Evolutionary conservation across 148 eudicot genomes (phyloP).

Genomic region (Camellia japonica): DNA sequence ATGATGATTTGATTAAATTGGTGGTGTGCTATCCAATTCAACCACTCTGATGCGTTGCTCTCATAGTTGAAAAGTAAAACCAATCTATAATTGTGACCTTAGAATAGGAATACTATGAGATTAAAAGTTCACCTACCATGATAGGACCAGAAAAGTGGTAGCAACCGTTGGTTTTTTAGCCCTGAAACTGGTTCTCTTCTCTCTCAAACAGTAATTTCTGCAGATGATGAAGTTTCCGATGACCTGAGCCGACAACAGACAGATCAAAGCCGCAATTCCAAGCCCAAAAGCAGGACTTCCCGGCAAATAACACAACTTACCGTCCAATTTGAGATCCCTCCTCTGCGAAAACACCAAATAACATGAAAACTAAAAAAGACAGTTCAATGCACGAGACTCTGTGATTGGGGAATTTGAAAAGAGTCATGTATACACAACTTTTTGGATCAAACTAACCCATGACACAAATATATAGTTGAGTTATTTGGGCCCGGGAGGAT

Average conservation of each 20-base stretch:
- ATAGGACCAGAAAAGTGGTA: conserved; percentile 28
- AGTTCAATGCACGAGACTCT: too few relatives aligned
- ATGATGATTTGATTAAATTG: not conserved
- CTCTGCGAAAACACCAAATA: conserved; percentile 25
- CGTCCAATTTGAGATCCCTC: conserved; percentile 57
- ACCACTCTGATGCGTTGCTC: too few relatives aligned
- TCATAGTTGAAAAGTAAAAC: not conserved
- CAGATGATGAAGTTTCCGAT: conserved; percentile 44
- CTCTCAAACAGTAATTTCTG: conserved; percentile 20
- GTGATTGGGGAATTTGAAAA: too few relatives aligned
- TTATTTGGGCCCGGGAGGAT: too few relatives aligned
- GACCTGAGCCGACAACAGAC: conserved; percentile 43
- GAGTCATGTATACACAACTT: too few relatives aligned
- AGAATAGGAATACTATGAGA: not conserved
- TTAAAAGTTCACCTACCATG: conserved; percentile 48
- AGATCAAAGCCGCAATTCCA: conserved; percentile 53
- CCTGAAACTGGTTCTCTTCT: conserved; percentile 16
- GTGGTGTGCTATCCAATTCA: not conserved
- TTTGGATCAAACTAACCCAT: too few relatives aligned
- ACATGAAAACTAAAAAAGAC: too few relatives aligned
- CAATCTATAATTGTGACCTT: too few relatives aligned
- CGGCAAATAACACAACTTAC: conserved; percentile 57
- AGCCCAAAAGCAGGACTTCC: conserved; percentile 50
- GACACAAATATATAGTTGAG: too few relatives aligned
- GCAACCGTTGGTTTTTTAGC: conserved; percentile 20